Evolutionary conservation across 2,329 filamentous ascomycete species (phyloP), one percentile per base, ranked within the genome.

Genomic region (Plenodomus biglobosus): DNA sequence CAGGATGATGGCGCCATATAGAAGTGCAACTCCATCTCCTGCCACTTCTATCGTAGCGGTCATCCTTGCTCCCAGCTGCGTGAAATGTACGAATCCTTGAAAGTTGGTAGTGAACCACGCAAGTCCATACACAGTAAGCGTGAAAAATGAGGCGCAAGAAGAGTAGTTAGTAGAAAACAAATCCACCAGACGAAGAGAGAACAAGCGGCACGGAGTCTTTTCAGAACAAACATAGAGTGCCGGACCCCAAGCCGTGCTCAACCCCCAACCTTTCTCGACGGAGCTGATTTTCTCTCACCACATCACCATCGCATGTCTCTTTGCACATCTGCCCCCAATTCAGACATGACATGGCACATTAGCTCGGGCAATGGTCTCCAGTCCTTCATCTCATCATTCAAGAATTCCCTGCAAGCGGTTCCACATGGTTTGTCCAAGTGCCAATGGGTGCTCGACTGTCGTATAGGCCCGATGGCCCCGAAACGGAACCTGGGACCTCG

Each of bases 1-100:
- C 39, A 61, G 42, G 11, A 58, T 40, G 11, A 59, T 58, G 1
- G 56, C 46, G 7, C 53, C 53, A 32, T 59, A 59, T 18, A 56
- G 17, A 16, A 61, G 45, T 7, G 52, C 50, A 37, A 58, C 46
- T n/a, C 58, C 58, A 47, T 59, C 58, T 32, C 54, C 47, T 2
- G 50, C 48, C 21, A 58, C 54, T 11, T 46, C 38, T n/a, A 59
- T 46, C 7, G 58, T 55, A 32, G 6, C 27, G 8, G 36, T 40
- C 58, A 61, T 59, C 34, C 17, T 43, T 42, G 24, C 18, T 30
- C 34, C 34, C 15, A 19, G 15, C 34, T 15, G 19, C 17, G 6
- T 15, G 27, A 15, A 3, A 32, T 32, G 11, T 32, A 15, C 27
- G 27, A 15, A 15, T 32, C 27, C 11, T 32, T 32, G 22, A 13